A percentile compares a stretch with the other conserved stretches of the same genome.
Conservation (phyloP, 345 rosid species). For the Salix koriyanagi region DNA sequence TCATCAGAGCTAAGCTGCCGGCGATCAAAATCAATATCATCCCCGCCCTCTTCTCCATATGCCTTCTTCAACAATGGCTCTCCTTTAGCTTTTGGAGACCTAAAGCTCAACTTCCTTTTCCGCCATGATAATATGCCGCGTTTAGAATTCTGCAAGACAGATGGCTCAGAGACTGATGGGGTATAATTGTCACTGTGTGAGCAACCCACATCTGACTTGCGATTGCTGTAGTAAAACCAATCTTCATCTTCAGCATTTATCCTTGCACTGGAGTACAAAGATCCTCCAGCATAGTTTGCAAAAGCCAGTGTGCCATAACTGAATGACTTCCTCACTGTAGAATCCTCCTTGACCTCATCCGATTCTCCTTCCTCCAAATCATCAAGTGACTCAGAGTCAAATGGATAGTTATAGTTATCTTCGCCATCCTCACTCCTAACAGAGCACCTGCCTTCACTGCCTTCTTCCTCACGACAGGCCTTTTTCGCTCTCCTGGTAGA, state of each 20-base stretch:
- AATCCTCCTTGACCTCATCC: conserved; percentile 63
- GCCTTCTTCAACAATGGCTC: conserved; percentile 91
- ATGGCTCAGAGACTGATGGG: conserved; percentile 44
- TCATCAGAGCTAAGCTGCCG: conserved; percentile 90
- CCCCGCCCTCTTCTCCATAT: conserved; percentile 96
- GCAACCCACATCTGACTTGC: conserved; percentile 62
- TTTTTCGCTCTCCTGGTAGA: conserved; percentile 60
- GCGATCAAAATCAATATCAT: conserved; percentile 94
- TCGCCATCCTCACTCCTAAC: conserved; percentile 72
- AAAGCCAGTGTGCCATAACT: conserved; percentile 78
- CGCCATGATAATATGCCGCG: conserved; percentile 80
- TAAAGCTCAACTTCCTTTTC: conserved; percentile 83
- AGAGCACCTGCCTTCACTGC: conserved; percentile 62
- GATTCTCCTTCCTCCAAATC: conserved; percentile 76
- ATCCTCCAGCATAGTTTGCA: conserved; percentile 74
- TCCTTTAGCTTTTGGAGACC: conserved; percentile 79
- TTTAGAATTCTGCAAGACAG: conserved; percentile 45
- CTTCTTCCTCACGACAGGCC: conserved; percentile 61
- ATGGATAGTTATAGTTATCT: conserved; percentile 61
- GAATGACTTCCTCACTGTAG: conserved; percentile 52
- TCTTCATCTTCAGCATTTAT: conserved; percentile 56
- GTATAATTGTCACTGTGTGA: conserved; percentile 38
- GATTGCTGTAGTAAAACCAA: conserved; percentile 78
- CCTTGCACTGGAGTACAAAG: conserved; percentile 45
- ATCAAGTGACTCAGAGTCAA: conserved; percentile 77